These are phyloP conservation scores for Gomphus bonarii DNA, from an alignment of 1,284 basidiomycete species.

Conservation along the genomic window DNA sequence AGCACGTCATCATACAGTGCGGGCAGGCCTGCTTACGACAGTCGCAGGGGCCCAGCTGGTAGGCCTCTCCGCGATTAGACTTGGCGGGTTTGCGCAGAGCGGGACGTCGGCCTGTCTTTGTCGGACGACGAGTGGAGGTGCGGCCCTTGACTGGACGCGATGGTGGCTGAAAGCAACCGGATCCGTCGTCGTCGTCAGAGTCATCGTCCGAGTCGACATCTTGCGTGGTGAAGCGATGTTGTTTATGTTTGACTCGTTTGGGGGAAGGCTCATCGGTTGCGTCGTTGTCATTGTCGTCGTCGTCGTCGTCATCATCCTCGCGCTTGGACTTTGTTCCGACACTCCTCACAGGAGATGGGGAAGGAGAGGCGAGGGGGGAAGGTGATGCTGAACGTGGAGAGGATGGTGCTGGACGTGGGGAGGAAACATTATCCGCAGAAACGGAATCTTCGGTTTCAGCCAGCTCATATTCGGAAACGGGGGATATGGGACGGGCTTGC, in stretches of 20 bases:
- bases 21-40: neutral
- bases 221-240: neutral
- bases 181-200: neutral
- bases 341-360: neutral
- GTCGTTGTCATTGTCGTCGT: neutral
- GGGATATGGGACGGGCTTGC: constrained; percentile 1
- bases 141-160: neutral
- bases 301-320: neutral
- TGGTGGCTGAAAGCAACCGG: neutral
- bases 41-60: constrained; percentile 1
- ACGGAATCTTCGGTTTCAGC: neutral
- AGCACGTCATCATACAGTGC: constrained; percentile 4
- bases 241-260: neutral
- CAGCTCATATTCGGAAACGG: neutral
- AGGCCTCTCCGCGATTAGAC: neutral
- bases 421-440: too few relatives aligned
- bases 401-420: too few relatives aligned
- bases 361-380: neutral
- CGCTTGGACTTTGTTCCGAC: neutral
- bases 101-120: neutral
- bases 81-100: neutral
- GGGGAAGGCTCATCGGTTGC: neutral
- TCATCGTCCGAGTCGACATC: constrained; percentile 2
- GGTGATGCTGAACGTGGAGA: too few relatives aligned
- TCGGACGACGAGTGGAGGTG: neutral